These are phyloP conservation scores for Fraxinus greggii DNA, from an alignment of 305 asterid genomes.

Conservation along the genomic window DNA sequence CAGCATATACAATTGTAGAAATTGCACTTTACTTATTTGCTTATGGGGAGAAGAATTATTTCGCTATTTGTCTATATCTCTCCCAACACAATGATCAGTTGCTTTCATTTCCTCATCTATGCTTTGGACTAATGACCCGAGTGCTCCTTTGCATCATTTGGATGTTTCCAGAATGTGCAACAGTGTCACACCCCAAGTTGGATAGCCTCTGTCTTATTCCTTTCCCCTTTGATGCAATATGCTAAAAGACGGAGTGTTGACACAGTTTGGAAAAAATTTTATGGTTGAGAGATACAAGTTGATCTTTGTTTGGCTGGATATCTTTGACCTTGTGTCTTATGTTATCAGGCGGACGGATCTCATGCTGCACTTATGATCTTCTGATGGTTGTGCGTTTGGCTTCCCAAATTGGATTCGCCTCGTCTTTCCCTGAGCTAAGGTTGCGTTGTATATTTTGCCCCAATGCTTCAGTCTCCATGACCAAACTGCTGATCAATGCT, in stretches of 20 bases:
- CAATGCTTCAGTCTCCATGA: background rate
- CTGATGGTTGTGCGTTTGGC: background rate
- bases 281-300: background rate
- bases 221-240: background rate
- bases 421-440: background rate
- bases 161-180: background rate
- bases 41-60: too few relatives aligned
- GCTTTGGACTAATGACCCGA: background rate
- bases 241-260: background rate
- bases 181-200: background rate
- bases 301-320: background rate
- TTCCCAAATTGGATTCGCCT: background rate
- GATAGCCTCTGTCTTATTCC: background rate
- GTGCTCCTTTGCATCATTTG: background rate
- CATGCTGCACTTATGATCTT: background rate
- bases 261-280: background rate
- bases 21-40: too few relatives aligned
- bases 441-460: background rate
- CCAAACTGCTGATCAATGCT: background rate
- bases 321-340: background rate
- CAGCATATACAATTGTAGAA: too few relatives aligned
- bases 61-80: too few relatives aligned
- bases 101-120: background rate
- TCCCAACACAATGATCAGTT: background rate
- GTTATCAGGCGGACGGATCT: background rate